A percentile compares a stretch with the other conserved stretches of the same genome.
Evolutionary conservation across 192 early-diverging fungal genomes (phyloP).

Genomic region (Coemansia sp.): DNA sequence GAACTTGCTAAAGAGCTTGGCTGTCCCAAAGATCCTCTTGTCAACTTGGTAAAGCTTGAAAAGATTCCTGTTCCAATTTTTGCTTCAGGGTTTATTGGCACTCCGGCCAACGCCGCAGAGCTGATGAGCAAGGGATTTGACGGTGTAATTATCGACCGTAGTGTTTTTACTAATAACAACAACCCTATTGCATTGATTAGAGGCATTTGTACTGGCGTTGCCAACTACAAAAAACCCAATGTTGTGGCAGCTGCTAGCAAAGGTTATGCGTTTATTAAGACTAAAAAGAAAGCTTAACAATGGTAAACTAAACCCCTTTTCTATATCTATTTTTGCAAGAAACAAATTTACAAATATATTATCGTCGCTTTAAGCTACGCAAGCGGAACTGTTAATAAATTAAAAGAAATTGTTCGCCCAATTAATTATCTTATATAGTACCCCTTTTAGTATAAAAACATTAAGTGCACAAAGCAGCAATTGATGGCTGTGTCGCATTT

Average conservation of each 20-base stretch:
- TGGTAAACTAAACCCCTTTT: background rate
- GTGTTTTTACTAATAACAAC: background rate
- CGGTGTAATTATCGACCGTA: background rate
- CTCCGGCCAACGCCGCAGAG: background rate
- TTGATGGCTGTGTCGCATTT: too few relatives aligned
- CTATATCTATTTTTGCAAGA: too few relatives aligned
- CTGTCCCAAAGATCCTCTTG: background rate
- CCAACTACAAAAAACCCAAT: background rate
- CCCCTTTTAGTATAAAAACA: too few relatives aligned
- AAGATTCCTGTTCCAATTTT: slow-evolving; percentile 1
- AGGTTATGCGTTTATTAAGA: background rate
- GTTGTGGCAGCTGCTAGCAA: background rate
- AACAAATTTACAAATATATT: too few relatives aligned
- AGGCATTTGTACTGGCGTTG: background rate
- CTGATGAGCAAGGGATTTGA: background rate
- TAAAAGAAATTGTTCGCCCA: too few relatives aligned
- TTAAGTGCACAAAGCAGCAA: too few relatives aligned
- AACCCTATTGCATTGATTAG: background rate
- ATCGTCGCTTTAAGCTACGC: too few relatives aligned
- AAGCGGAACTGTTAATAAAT: too few relatives aligned
- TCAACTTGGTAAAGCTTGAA: background rate
- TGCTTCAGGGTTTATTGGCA: background rate
- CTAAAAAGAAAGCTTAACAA: background rate
- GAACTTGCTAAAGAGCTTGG: background rate
- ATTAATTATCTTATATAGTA: too few relatives aligned